Base-by-base conservation (phyloP, 108 stramenopile species). In the Tribonema minus region DNA sequence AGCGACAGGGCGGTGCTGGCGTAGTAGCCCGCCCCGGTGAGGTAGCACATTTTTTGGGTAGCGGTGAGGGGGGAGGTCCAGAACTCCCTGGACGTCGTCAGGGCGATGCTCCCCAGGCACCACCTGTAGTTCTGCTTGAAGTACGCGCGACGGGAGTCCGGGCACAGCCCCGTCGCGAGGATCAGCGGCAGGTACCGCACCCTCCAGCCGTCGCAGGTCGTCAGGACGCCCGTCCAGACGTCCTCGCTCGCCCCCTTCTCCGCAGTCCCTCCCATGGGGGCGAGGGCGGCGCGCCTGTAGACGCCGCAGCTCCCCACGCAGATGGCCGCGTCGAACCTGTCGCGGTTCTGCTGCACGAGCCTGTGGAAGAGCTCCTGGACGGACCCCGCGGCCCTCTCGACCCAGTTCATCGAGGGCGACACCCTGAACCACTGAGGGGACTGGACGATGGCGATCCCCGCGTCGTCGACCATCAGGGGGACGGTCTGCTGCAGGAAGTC, bases 261-360 rank as follows among this genome's bases (percentile, higher is more conserved):
- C 0, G 72, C 72, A n/a, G 72, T 72, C 4, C 72, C 72, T 6
- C 72, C 72, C n/a, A 72, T 62, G 23, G 39, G 39, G 0, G 61
- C 61, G 12, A 72, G 37, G 3, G 61, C 72, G 27, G 63, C 38
- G 31, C 72, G 34, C 20, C 72, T 60, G 39, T 72, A 72, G 26
- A 72, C 61, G n/a, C 72, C 72, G 39, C 72, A 72, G 39, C 61
- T 72, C 28, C 72, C 72, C 62, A 72, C 72, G 62, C 72, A 72
- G 38, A 72, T 72, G 3, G 72, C 27, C 1, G 72, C 72, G 62
- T 62, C 72, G 39, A 63, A 72, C 72, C 58, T 63, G 72, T 72
- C 20, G 25, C 72, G 41, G 35, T 72, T 72, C 37, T 62, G 61
- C 72, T 72, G 72, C 32, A 63, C 72, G 61, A 72, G 61, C 31